These are phyloP conservation scores for Phyllachora maydis DNA, from an alignment of 2,329 filamentous ascomycete species.

Conservation along the genomic window DNA sequence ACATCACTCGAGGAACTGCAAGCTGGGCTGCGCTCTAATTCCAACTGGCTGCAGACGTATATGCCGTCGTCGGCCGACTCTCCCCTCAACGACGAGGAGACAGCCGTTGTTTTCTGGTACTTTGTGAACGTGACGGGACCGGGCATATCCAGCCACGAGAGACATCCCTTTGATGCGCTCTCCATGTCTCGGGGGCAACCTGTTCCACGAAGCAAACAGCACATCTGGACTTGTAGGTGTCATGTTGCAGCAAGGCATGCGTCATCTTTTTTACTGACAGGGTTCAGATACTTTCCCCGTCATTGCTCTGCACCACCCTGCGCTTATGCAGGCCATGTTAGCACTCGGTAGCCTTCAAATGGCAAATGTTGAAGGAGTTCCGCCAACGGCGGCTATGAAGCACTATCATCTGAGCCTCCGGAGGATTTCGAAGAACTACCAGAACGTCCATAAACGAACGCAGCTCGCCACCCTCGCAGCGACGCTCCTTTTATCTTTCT, in stretches of 20 bases:
- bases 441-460: constrained; percentile 44
- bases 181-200: constrained; percentile 40
- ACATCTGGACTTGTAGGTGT: constrained; percentile 40
- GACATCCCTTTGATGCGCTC: constrained; percentile 54
- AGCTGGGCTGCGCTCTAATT: too few species aligned
- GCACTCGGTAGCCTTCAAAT: constrained; percentile 77
- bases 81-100: constrained; percentile 62
- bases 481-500: constrained; percentile 69
- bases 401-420: constrained; percentile 81
- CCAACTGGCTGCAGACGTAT: constrained; percentile 40
- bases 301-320: constrained; percentile 67
- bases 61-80: constrained; percentile 42
- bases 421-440: constrained; percentile 56
- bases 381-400: constrained; percentile 63
- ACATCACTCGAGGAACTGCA: too few species aligned
- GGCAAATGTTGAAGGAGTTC: constrained; percentile 54
- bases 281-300: constrained; percentile 57
- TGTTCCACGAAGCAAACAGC: constrained; percentile 41
- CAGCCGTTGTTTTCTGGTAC: constrained; percentile 71
- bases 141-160: constrained; percentile 70
- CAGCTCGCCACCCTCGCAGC: constrained; percentile 74
- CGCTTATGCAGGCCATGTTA: constrained; percentile 75
- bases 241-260: neutral
- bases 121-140: constrained; percentile 81
- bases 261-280: constrained; percentile 5